phyloP scores from a whole-genome alignment of 2,329 filamentous ascomycete species.

The Fusarium goolgardi region DNA sequence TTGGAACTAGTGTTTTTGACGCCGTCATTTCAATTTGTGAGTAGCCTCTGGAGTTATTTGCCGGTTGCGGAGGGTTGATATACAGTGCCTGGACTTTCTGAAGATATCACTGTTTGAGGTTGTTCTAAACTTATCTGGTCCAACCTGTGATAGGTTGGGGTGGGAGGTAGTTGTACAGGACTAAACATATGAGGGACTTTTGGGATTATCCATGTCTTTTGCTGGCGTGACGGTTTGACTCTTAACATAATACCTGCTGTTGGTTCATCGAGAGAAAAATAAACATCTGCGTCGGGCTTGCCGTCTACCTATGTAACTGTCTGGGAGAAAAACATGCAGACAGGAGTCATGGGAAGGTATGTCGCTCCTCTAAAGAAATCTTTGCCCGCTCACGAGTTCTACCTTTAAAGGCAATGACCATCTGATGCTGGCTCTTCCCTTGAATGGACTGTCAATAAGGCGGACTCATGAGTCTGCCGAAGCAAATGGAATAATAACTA shows the following conservation, averaged over 20 bases:
- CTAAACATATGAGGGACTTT: slow-evolving; percentile 17
- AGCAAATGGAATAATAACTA: not conserved
- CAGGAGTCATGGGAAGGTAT: slow-evolving; percentile 19
- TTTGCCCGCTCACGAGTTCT: not conserved
- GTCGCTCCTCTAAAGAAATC: slow-evolving; percentile 22
- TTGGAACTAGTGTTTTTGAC: slow-evolving; percentile 8
- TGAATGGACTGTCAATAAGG: too few relatives aligned
- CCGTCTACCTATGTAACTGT: slow-evolving; percentile 20
- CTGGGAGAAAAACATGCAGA: slow-evolving; percentile 8
- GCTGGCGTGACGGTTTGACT: slow-evolving; percentile 13
- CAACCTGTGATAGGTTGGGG: not conserved
- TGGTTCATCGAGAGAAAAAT: not conserved
- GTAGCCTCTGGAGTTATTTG: slow-evolving; percentile 11
- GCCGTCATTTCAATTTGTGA: slow-evolving; percentile 11
- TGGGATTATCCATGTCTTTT: not conserved
- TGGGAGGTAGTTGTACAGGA: slow-evolving; percentile 7
- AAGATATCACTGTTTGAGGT: not conserved
- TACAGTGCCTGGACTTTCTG: not conserved
- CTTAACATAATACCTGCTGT: not conserved
- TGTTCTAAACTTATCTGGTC: not conserved
- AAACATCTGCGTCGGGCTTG: slow-evolving; percentile 28
- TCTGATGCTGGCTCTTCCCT: not conserved
- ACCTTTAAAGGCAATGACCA: not conserved
- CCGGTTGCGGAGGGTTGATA: slow-evolving; percentile 6
- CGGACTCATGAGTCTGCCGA: not conserved